Evolutionary conservation across 768 basidiomycete species (phyloP), one percentile per base, ranked within the genome.

Genomic region (Tylopilus rubrobrunneus): DNA sequence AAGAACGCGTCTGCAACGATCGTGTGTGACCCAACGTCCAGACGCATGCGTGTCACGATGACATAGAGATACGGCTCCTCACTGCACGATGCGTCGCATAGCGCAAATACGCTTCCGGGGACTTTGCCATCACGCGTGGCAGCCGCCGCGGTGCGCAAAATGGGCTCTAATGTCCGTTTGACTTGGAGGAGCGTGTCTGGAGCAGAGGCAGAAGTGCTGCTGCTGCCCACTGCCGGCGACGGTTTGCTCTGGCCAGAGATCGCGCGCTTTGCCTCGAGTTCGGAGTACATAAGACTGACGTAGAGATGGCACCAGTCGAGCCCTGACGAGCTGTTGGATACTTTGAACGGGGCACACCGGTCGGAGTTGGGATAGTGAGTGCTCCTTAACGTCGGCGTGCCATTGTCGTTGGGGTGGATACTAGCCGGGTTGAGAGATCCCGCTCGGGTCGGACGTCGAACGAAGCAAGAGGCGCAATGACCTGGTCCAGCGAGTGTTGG

Each of bases 1-100:
- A 79, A 73, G 57, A 71, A 82, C 5, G 73, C 71, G 54, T 83
- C 81, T 27, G 70, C 73, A 9, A 84, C 67, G 1, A 83, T 49
- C 1, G 82, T 81, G 54, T 65, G 63, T 9, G 63, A 63, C 3
- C 56, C 56, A 11, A 78, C 59, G 55, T 85, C 83, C 41, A 78
- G 63, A 9, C 77, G 68, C 43, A 81, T 60, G 17, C 67, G 63
- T 27, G 73, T 71, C 48, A 84, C 57, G 60, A 83, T 74, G 50
- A 84, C 62, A 28, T 79, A 51, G 0, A 77, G 74, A 55, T 79
- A 63, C 8, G 39, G 7, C 7, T 49, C 51, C n/a, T 28, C 15
- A 7, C 28, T 25, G 15, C 40, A 47, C 0, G 58, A 49, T 37
- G 45, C 53, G 25, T 65, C 52, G 19, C 55, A 25, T 31, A 71